A percentile compares a stretch with the other conserved stretches of the same genome.
Evolutionary conservation across 1,139 yeast genomes (phyloP).

Genomic region (Entelexis sorbosivorans): DNA sequence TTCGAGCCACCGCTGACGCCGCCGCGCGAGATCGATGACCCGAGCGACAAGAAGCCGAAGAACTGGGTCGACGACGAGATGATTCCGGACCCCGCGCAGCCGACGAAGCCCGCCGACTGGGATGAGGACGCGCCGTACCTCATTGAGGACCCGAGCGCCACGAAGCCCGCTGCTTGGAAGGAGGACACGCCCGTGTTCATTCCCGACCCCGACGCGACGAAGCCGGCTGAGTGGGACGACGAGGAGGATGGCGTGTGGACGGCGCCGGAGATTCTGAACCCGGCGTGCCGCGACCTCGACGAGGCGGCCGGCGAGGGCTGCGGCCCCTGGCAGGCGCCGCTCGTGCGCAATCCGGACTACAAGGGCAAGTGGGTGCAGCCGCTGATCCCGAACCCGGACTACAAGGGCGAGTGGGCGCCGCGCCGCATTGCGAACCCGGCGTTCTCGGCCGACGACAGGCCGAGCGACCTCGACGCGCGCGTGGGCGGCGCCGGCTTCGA

Average conservation of each 20-base stretch:
- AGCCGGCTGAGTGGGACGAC: conserved; percentile 76
- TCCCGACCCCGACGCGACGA: conserved; percentile 51
- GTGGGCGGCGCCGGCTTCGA: conserved; percentile 83
- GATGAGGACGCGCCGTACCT: conserved; percentile 52
- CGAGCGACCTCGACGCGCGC: conserved; percentile 47
- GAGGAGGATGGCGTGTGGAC: conserved; percentile 79
- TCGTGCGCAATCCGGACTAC: conserved; percentile 55
- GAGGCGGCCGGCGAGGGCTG: conserved; percentile 45
- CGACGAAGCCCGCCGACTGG: conserved; percentile 69
- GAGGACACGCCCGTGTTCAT: conserved; percentile 50
- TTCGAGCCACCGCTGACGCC: conserved; percentile 58
- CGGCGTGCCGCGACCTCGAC: conserved; percentile 44
- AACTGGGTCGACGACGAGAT: conserved; percentile 65
- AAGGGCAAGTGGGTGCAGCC: conserved; percentile 74
- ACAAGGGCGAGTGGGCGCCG: conserved; percentile 73
- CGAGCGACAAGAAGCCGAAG: conserved; percentile 52
- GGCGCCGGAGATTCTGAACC: conserved; percentile 57
- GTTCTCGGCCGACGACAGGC: conserved; percentile 38
- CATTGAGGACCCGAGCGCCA: conserved; percentile 56
- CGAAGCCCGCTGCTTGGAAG: conserved; percentile 70
- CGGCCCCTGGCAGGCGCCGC: conserved; percentile 61
- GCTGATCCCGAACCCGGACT: conserved; percentile 56
- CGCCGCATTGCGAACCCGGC: conserved; percentile 56
- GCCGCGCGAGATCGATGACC: conserved; percentile 51
- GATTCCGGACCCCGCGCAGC: conserved; percentile 56